These are phyloP conservation scores for Yamadazyma ubonensis DNA, from an alignment of 805 yeast genomes.

Conservation along the genomic window DNA sequence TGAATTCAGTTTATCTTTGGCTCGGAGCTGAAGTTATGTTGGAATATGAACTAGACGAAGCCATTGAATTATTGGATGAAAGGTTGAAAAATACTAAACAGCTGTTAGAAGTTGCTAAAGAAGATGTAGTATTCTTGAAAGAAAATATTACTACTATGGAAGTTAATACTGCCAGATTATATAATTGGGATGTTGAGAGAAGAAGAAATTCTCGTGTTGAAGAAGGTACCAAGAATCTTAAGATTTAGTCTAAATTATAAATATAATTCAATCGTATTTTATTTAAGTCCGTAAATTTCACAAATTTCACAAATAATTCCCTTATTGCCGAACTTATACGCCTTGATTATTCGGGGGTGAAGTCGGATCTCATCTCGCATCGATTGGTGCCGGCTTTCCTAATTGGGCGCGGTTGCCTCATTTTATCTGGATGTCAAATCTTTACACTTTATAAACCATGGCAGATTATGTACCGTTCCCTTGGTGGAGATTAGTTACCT, in stretches of 20 bases:
- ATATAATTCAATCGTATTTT: too few relatives aligned
- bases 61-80: slow-evolving; percentile 61
- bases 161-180: slow-evolving; percentile 91
- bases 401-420: not conserved
- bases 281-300: too few relatives aligned
- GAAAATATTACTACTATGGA: slow-evolving; percentile 97
- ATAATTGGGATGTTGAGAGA: slow-evolving; percentile 85
- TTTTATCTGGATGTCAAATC: too few relatives aligned
- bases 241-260: too few relatives aligned
- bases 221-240: slow-evolving; percentile 18
- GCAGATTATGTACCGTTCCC: slow-evolving; percentile 13
- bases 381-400: not conserved
- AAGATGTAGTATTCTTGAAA: slow-evolving; percentile 79
- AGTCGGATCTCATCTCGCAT: not conserved
- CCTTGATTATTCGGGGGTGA: too few relatives aligned
- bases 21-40: slow-evolving; percentile 98
- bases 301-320: too few relatives aligned
- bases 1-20: slow-evolving; percentile 76
- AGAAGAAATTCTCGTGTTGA: slow-evolving; percentile 38
- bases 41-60: slow-evolving; percentile 90
- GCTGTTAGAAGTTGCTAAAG: slow-evolving; percentile 63
- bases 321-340: too few relatives aligned
- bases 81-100: slow-evolving; percentile 63
- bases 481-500: slow-evolving; percentile 29
- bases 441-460: too few relatives aligned